Percentiles rank a stretch among this genome's conserved stretches.
These are phyloP conservation scores for Gossypium mustelinum DNA, from an alignment of 345 rosid species.

Conservation along the genomic window DNA sequence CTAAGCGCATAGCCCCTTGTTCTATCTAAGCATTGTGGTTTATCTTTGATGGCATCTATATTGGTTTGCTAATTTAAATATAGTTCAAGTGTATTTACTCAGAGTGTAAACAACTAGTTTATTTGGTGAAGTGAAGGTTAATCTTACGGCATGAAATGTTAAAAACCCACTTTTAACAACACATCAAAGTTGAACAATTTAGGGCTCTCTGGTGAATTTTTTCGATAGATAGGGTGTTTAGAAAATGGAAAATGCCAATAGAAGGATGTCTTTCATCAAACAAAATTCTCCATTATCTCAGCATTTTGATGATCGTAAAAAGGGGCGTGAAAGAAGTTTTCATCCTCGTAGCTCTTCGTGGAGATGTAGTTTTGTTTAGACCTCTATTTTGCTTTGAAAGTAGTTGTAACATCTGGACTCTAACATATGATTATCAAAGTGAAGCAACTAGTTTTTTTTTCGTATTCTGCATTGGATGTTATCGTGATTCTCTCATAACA, in stretches of 20 bases:
- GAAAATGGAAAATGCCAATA: too few species aligned
- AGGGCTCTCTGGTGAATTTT: not conserved
- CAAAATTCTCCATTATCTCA: too few species aligned
- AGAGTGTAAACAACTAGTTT: not conserved
- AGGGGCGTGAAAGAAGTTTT: too few species aligned
- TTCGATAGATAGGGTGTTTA: too few species aligned
- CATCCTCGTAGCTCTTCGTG: too few species aligned
- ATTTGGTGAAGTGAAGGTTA: not conserved
- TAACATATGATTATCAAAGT: not conserved
- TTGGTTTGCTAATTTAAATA: not conserved
- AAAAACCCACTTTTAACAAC: not conserved
- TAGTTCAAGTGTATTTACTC: not conserved
- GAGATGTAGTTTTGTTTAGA: too few species aligned
- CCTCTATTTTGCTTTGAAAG: too few species aligned
- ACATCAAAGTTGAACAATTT: not conserved
- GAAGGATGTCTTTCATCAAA: too few species aligned
- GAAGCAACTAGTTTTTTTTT: not conserved
- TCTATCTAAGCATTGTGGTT: not conserved
- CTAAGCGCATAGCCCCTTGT: not conserved
- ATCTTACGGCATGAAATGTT: not conserved
- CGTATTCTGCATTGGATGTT: not conserved
- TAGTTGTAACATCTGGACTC: too few species aligned
- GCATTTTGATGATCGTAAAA: too few species aligned
- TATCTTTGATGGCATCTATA: not conserved
- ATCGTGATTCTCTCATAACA: constrained; percentile 11